Percentiles rank a stretch among this genome's conserved stretches.
phyloP scores from a whole-genome alignment of 225 moss, liverwort and hornwort genomes.

The Bryoerythrophyllum caledonicum region DNA sequence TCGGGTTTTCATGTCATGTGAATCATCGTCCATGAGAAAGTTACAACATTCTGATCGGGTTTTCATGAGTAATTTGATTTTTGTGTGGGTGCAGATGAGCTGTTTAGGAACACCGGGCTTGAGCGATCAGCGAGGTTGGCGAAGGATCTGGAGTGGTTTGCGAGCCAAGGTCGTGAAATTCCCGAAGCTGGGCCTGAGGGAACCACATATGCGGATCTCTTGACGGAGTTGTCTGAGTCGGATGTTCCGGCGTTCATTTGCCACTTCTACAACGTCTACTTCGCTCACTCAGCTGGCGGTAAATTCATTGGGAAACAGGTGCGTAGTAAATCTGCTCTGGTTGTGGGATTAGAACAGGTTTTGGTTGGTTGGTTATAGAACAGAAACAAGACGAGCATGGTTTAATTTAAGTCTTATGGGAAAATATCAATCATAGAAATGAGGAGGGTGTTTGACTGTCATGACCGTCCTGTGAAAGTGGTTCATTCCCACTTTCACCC shows the following conservation, averaged over 20 bases:
- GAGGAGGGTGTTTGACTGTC: background rate
- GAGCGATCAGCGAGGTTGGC: conserved; percentile 70
- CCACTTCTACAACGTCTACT: conserved; percentile 97
- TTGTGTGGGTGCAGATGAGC: conserved; percentile 58
- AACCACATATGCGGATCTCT: conserved; percentile 61
- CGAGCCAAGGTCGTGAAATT: conserved; percentile 75
- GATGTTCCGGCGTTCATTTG: conserved; percentile 92
- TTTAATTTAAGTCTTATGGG: too few species aligned
- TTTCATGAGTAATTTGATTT: background rate
- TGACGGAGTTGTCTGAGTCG: conserved; percentile 68
- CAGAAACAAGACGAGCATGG: background rate
- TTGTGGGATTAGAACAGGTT: background rate
- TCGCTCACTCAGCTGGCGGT: conserved; percentile 96
- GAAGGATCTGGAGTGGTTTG: conserved; percentile 94
- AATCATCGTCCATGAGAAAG: too few species aligned
- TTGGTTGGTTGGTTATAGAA: background rate
- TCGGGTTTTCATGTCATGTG: too few species aligned
- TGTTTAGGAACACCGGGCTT: conserved; percentile 81
- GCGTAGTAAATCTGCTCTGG: background rate
- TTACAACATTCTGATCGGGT: background rate
- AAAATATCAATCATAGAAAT: background rate
- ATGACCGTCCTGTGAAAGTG: background rate
- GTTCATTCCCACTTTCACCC: too few species aligned
- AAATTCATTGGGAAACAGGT: conserved; percentile 96
- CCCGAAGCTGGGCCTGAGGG: conserved; percentile 67